phyloP scores from a whole-genome alignment of 805 yeast genomes.

The Myxozyma lipomycoides region DNA sequence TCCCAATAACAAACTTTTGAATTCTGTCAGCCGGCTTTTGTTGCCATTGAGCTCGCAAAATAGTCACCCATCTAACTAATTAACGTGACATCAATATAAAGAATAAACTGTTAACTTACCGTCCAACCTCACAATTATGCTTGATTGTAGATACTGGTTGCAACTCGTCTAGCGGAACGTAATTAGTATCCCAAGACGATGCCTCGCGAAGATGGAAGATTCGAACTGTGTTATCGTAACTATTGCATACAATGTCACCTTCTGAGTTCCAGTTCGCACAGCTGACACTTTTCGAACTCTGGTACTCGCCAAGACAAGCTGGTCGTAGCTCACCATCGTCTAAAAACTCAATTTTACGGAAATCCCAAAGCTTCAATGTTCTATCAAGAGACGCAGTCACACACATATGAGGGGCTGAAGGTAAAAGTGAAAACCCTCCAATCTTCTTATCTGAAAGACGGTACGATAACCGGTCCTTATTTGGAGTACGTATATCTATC shows the following conservation, averaged over 20 bases:
- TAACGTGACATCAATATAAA: neutral
- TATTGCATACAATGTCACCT: conserved; percentile 76
- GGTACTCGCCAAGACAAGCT: conserved; percentile 57
- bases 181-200: conserved; percentile 17
- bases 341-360: conserved; percentile 46
- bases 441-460: conserved; percentile 85
- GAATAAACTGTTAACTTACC: neutral
- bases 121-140: conserved; percentile 94
- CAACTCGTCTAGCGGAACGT: conserved; percentile 38
- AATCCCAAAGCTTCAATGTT: conserved; percentile 80
- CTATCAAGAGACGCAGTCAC: conserved; percentile 90
- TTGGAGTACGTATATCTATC: conserved; percentile 60
- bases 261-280: conserved; percentile 76
- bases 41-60: conserved; percentile 87
- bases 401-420: conserved; percentile 56
- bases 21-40: conserved; percentile 60
- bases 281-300: conserved; percentile 75
- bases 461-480: conserved; percentile 28
- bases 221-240: conserved; percentile 81
- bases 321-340: conserved; percentile 33
- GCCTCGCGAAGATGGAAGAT: conserved; percentile 52
- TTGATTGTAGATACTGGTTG: conserved; percentile 60
- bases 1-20: conserved; percentile 85
- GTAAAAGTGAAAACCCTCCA: conserved; percentile 83
- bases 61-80: conserved; percentile 77